Evolutionary conservation across 805 yeast genomes (phyloP), one percentile per base, ranked within the genome.

Genomic region (Yarrowia alimentaria): DNA sequence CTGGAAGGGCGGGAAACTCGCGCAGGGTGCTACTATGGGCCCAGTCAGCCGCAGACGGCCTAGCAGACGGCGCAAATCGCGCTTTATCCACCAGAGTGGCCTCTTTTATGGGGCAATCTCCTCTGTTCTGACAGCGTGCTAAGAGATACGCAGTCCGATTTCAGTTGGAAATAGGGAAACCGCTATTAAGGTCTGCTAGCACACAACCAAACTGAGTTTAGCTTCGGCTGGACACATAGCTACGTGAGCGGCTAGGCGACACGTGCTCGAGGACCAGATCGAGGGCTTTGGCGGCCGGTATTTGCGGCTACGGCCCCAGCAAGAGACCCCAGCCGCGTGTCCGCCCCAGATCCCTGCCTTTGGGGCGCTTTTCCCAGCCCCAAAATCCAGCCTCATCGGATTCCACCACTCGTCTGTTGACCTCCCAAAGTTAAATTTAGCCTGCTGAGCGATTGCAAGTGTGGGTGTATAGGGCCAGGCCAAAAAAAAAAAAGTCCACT

Each of bases 391-490:
- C 29, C 24, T 28, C 30, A 37, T 24, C 21, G 31, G 12, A 37
- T 7, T 8, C 21, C 11, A 2, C 17, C 18, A 37, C 43, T 25
- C 18, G 32, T 38, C 45, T 40, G 47, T 40, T 40, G 47, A 40
- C 47, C 22, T 40, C 47, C 47, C 47, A 40, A 40, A 32, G 47
- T 40, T 40, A 40, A 40, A 26, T 40, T 40, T 40, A 40, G 33
- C 33, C 25, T 12, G 19, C 22, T n/a, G 31, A 26, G 33, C 19
- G 33, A 40, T 40, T 40, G 47, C 30, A 40, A 40, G 28, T 20
- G 13, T 19, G 32, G 14, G 29, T n/a, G n/a, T n/a, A 19, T 21
- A 22, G 14, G 24, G 17, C 30, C 7, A 35, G 29, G 11, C 24
- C 24, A 26, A 11, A 5, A n/a, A n/a, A 11, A 5, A 19, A 18